Base-by-base conservation (phyloP, 176 grass and related monocot species). In the Carex parvula region DNA sequence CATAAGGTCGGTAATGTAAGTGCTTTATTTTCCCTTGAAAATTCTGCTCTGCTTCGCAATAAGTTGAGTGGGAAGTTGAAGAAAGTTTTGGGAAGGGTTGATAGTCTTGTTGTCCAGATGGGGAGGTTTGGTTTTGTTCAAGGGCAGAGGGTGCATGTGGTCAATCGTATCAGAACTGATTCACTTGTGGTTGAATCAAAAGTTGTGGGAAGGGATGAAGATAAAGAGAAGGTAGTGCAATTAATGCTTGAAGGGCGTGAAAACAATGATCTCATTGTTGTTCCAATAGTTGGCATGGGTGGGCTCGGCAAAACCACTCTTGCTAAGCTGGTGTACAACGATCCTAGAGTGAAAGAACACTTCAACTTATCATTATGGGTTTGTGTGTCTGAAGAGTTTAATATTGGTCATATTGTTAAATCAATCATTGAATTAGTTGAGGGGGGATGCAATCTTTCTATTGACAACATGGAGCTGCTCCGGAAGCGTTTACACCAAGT, bases 271-370 rank as follows among this genome's bases (percentile, higher is more conserved):
- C 20, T 87, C 35, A 75, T 11, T 0, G 77, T 92, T 3, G 16
- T 94, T 3, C 84, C 91, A 0, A 57, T 93, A 3, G 17, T 87
- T 6, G 89, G 91, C 1, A 91, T 91, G 84, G 89, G 89, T 1
- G 89, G 87, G 24, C 7, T 87, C 2, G 91, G 89, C 0, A 93
- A 93, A 64, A 91, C 87, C 0, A 91, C 87, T 0, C 39, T 93
- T 0, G 87, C 84, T 2, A 85, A 87, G 58, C 3, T 91, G n/a
- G 88, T 89, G 13, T 93, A 85, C 77, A 87, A 89, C 0, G 81
- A 93, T 15, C 0, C 0, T 3, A 81, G 14, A 0, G 56, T 91
- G 0, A 62, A 66, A 4, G 11, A 82, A 0, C 72, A 87, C 10
- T 94, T 89, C n/a, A 32, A 84, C n/a, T 6, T 68, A 11, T 46